Conservation (phyloP, 2,329 filamentous ascomycete genomes). For the Xylaria sp. region DNA sequence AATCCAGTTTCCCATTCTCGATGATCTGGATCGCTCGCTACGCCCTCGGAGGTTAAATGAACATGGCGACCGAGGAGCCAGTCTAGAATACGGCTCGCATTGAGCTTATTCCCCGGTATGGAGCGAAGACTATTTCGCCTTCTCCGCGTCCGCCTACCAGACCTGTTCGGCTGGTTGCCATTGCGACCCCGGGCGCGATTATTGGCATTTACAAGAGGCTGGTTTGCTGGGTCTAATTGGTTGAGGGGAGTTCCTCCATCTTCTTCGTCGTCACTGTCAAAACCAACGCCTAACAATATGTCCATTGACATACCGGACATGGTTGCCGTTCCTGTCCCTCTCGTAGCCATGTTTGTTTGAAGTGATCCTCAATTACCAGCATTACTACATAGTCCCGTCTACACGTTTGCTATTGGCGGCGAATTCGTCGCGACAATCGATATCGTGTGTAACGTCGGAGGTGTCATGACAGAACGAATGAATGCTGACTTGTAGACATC, state of each 20-base stretch:
- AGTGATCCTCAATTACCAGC: neutral
- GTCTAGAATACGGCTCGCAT: slow-evolving; percentile 1
- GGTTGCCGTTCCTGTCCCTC: neutral
- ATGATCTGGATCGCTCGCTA: neutral
- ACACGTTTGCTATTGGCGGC: neutral
- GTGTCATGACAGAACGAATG: neutral
- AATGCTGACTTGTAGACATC: neutral
- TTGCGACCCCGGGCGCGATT: neutral
- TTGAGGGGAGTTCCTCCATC: slow-evolving; percentile 4
- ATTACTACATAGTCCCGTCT: neutral
- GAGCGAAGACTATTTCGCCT: neutral
- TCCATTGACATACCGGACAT: neutral
- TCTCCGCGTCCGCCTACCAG: no score
- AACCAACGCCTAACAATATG: neutral
- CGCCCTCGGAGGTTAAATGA: neutral
- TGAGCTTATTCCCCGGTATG: neutral
- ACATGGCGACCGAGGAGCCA: slow-evolving; percentile 23
- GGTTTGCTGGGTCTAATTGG: neutral
- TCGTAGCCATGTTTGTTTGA: neutral
- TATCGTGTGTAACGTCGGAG: neutral
- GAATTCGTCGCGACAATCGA: neutral
- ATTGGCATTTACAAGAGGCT: neutral
- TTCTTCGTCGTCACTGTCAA: slow-evolving; percentile 5
- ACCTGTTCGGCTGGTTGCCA: neutral
- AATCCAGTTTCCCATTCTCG: neutral